A percentile compares a stretch with the other conserved stretches of the same genome.
phyloP scores from a whole-genome alignment of 2,329 filamentous ascomycete species.

The Fusarium sp. region DNA sequence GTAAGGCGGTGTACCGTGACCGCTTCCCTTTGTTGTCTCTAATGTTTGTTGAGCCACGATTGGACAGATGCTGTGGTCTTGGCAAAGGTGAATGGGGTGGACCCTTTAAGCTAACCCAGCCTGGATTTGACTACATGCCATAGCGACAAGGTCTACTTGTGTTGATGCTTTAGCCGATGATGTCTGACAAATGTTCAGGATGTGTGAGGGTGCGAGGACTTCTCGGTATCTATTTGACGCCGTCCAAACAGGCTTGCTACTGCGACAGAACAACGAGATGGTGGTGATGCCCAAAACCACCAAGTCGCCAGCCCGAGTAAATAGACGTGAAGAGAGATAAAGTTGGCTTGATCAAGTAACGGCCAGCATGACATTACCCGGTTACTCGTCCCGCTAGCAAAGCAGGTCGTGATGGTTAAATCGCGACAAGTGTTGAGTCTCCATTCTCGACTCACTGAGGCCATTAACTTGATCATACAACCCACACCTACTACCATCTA shows the following conservation, averaged over 20 bases:
- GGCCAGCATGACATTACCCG: neutral
- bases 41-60: neutral
- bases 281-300: neutral
- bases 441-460: too few species aligned
- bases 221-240: neutral
- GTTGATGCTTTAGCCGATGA: neutral
- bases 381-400: neutral
- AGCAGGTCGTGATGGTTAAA: neutral
- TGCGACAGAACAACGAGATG: neutral
- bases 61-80: neutral
- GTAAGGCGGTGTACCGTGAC: neutral
- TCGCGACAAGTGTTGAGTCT: neutral
- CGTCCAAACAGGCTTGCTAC: neutral
- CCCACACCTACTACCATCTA: too few species aligned
- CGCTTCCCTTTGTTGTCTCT: neutral
- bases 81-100: neutral
- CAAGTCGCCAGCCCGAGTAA: neutral
- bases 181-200: neutral
- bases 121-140: neutral
- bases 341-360: neutral
- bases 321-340: neutral
- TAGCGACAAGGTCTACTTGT: neutral
- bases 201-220: neutral
- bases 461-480: too few species aligned
- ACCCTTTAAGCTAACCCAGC: neutral